Base-by-base conservation (phyloP, 148 eudicot species). In the Salicornia ramosissima region DNA sequence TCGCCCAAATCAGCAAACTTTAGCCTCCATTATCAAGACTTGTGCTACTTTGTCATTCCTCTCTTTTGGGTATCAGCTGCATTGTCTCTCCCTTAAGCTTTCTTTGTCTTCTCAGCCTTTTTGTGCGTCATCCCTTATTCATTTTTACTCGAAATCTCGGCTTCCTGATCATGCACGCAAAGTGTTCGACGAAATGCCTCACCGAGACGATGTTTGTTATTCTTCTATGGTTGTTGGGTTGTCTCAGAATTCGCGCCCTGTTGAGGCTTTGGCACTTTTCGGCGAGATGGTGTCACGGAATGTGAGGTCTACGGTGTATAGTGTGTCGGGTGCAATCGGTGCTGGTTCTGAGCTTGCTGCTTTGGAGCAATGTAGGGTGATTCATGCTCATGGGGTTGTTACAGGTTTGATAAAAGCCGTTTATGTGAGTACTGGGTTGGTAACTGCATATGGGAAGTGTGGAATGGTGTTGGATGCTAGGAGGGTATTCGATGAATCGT, bases 401-500 rank as follows among this genome's bases (percentile, higher is more conserved):
- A 71, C 74, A 11, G 89, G 92, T 55, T 50, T 83, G 24, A 60
- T 43, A 56, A 73, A 45, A 18, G 78, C 79, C 73, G 81, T 74
- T 40, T 78, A 80, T 46, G 86, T 88, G 42, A 80, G 81, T 36
- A 85, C 86, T 25, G 87, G 86, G 7, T 77, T 89, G 82, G 77
- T 89, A 55, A 82, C 86, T 59, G 85, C 80, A 5, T 89, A 89
- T 75, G 95, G 89, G 26, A 89, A 86, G 64, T 86, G 95, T 61
- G 95, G 95, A 33, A 69, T 85, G 69, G 82, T 82, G 31, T 21
- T 33, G 11, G 89, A 85, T 6, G 95, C 95, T 5, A 77, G 82
- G 40, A 65, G 78, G 31, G 84, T 85, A 34, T 89, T 89, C 67
- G 74, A 81, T 72, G 89, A 80, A 63, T 50, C 80, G 3, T 47